Evolutionary conservation across 2,329 filamentous ascomycete genomes (phyloP).

Genomic region (Fusarium staphyleae): DNA sequence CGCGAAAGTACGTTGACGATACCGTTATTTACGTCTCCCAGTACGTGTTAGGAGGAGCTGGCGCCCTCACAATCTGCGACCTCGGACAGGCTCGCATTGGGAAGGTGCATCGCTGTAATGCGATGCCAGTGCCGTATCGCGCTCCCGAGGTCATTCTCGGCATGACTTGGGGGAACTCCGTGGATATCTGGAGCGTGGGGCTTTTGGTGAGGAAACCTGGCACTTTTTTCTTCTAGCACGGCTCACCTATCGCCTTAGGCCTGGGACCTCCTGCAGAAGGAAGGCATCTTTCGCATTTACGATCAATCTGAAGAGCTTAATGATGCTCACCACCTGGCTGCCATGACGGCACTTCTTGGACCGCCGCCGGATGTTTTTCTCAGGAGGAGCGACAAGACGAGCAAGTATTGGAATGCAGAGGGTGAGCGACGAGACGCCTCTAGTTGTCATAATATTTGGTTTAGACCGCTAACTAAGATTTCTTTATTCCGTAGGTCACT

Average conservation of each 20-base stretch:
- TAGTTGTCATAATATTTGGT: not conserved
- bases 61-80: constrained; percentile 45
- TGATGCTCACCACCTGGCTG: constrained; percentile 41
- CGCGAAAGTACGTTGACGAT: constrained; percentile 42
- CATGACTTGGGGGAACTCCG: constrained; percentile 44
- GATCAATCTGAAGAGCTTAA: constrained; percentile 37
- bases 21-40: constrained; percentile 44
- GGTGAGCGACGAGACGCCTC: constrained; percentile 26
- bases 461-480: too few species aligned
- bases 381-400: constrained; percentile 23
- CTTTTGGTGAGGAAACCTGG: constrained; percentile 43
- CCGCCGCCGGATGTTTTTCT: constrained; percentile 41
- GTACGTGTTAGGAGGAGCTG: constrained; percentile 44
- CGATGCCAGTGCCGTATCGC: constrained; percentile 44
- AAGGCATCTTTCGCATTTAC: constrained; percentile 37
- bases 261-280: constrained; percentile 38
- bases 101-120: constrained; percentile 27
- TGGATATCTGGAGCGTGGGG: constrained; percentile 49
- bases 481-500: too few species aligned
- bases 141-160: constrained; percentile 49
- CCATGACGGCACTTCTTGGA: constrained; percentile 41
- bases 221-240: too few species aligned
- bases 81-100: constrained; percentile 49
- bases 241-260: constrained; percentile 31
- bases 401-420: constrained; percentile 40